Evolutionary conservation across 305 asterid species (phyloP).

Genomic region (Caryopteris hybrid): DNA sequence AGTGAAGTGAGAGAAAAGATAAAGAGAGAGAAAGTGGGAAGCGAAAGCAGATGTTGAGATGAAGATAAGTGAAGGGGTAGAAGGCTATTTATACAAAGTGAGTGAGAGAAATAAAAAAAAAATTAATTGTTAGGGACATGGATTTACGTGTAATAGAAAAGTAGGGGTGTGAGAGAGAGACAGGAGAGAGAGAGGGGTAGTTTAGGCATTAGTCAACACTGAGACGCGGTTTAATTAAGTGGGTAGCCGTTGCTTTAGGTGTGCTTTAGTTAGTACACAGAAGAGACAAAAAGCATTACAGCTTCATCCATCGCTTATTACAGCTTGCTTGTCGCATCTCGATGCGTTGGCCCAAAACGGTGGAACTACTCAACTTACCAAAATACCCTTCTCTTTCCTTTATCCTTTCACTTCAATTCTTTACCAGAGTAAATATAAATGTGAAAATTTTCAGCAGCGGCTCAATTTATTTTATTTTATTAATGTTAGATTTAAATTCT

Average conservation of each 20-base stretch:
- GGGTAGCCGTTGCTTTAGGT: slow-evolving; percentile 17
- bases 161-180: slow-evolving; percentile 15
- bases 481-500: too few relatives aligned
- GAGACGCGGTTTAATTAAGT: not conserved
- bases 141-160: not conserved
- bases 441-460: too few relatives aligned
- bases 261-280: not conserved
- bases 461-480: too few relatives aligned
- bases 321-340: slow-evolving; percentile 29
- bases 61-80: not conserved
- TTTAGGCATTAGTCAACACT: not conserved
- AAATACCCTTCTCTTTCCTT: slow-evolving; percentile 10
- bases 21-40: too few relatives aligned
- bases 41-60: not conserved
- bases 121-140: not conserved
- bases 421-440: too few relatives aligned
- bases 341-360: slow-evolving; percentile 6
- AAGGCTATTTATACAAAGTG: slow-evolving; percentile 28
- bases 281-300: slow-evolving; percentile 33
- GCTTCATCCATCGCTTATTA: slow-evolving; percentile 22
- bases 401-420: too few relatives aligned
- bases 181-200: not conserved
- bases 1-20: not conserved
- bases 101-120: not conserved
- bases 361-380: not conserved